Evolutionary conservation across 352 stramenopile species (phyloP).

Genomic region (Pythium aristosporum): DNA sequence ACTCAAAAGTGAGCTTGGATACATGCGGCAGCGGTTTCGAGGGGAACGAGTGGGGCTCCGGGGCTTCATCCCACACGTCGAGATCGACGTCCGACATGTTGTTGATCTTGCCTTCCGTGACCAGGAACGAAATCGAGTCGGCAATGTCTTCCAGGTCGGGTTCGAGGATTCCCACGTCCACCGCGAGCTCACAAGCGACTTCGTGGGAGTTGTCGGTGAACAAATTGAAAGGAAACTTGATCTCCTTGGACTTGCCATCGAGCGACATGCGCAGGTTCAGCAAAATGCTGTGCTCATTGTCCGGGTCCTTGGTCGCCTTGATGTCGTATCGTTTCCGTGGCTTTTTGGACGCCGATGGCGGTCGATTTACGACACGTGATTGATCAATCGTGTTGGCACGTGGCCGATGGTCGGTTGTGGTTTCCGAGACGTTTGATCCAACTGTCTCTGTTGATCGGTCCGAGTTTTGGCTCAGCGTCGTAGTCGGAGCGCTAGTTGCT

Average conservation of each 20-base stretch:
- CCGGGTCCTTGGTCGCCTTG: conserved; percentile 74
- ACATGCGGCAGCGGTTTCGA: conserved; percentile 77
- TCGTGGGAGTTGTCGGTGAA: conserved; percentile 93
- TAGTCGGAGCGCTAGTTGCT: not conserved
- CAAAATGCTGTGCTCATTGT: conserved; percentile 81
- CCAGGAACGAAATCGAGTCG: conserved; percentile 90
- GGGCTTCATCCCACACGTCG: conserved; percentile 86
- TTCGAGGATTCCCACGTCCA: conserved; percentile 92
- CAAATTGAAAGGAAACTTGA: conserved; percentile 96
- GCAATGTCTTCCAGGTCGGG: conserved; percentile 93
- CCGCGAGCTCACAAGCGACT: conserved; percentile 94
- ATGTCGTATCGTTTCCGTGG: conserved; percentile 79
- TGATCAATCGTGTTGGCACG: conserved; percentile 17
- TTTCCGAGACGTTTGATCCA: not conserved
- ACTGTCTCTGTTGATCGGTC: conserved; percentile 9
- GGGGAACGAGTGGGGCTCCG: conserved; percentile 80
- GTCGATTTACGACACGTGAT: conserved; percentile 12
- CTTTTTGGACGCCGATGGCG: conserved; percentile 44
- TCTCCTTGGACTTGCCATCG: conserved; percentile 93
- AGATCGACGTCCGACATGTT: conserved; percentile 74
- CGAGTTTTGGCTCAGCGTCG: not conserved
- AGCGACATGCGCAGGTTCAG: conserved; percentile 90
- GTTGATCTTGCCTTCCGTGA: conserved; percentile 85
- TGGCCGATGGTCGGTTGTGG: not conserved
- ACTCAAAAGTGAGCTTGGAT: conserved; percentile 71